Conservation (phyloP, 768 basidiomycete species). For the Kwoniella heveanensis region DNA sequence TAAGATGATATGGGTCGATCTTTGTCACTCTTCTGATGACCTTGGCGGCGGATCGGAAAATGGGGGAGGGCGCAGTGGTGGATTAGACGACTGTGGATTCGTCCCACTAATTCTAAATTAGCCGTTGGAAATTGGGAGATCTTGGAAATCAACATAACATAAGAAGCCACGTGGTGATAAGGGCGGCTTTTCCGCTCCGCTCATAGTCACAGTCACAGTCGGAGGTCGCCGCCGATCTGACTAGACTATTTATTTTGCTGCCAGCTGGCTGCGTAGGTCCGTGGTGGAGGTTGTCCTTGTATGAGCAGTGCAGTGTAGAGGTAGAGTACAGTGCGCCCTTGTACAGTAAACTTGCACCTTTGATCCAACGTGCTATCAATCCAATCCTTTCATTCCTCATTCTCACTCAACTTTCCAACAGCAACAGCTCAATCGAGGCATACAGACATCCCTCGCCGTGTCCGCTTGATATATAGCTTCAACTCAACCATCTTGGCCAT, state of each 20-base stretch:
- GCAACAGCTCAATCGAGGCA: background rate
- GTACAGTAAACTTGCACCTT: constrained; percentile 8
- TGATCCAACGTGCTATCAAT: constrained; percentile 8
- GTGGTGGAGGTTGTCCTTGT: too few relatives aligned
- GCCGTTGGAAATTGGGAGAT: background rate
- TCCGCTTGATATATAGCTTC: too few relatives aligned
- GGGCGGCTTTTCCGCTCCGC: background rate
- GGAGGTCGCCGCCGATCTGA: too few relatives aligned
- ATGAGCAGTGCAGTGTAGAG: background rate
- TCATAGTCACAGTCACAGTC: too few relatives aligned
- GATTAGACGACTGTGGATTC: constrained; percentile 3
- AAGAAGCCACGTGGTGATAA: background rate
- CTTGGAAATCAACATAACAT: background rate
- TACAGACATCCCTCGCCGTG: too few relatives aligned
- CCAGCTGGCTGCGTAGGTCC: too few relatives aligned
- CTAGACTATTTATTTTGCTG: too few relatives aligned
- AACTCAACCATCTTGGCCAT: too few relatives aligned
- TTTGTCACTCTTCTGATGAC: background rate
- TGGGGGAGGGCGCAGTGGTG: background rate
- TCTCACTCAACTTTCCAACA: background rate
- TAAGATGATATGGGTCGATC: background rate
- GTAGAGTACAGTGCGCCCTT: background rate
- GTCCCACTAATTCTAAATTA: too few relatives aligned
- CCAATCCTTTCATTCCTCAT: background rate
- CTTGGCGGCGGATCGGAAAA: constrained; percentile 1